phyloP scores from a whole-genome alignment of 305 asterid species.

The Petunia hybrid region DNA sequence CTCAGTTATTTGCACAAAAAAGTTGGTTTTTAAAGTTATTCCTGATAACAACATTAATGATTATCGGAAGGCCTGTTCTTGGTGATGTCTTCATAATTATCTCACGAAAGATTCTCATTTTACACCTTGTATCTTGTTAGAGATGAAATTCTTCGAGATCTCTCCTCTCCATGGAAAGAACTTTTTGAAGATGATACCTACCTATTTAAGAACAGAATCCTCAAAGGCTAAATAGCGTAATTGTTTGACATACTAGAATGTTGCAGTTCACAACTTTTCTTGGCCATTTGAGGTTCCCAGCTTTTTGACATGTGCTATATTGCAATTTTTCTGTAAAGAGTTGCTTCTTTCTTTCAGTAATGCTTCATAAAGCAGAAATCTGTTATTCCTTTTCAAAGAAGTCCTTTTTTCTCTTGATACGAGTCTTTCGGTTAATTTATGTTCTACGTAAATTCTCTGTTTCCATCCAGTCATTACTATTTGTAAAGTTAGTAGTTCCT shows the following conservation, averaged over 20 bases:
- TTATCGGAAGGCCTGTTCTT: background rate
- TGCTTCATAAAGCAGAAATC: slow-evolving; percentile 5
- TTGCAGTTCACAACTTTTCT: background rate
- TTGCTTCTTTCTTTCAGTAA: slow-evolving; percentile 6
- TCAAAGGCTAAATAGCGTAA: background rate
- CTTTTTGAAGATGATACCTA: background rate
- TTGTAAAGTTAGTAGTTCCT: background rate
- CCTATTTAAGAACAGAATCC: slow-evolving; percentile 15
- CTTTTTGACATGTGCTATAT: background rate
- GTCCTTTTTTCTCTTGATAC: background rate
- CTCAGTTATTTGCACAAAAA: background rate
- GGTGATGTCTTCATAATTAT: background rate
- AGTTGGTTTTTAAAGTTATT: slow-evolving; percentile 12
- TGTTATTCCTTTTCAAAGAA: background rate
- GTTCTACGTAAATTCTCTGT: slow-evolving; percentile 12
- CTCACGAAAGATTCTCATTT: slow-evolving; percentile 10
- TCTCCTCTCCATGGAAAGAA: background rate
- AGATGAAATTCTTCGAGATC: background rate
- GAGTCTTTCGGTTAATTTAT: slow-evolving; percentile 2
- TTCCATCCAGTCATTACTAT: background rate
- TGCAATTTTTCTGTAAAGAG: slow-evolving; percentile 6
- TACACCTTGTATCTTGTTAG: slow-evolving; percentile 10
- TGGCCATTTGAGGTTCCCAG: slow-evolving; percentile 1
- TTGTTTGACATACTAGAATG: background rate
- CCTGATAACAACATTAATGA: background rate